Conservation (phyloP, 208 protist species). For the Crithidia bombi region DNA sequence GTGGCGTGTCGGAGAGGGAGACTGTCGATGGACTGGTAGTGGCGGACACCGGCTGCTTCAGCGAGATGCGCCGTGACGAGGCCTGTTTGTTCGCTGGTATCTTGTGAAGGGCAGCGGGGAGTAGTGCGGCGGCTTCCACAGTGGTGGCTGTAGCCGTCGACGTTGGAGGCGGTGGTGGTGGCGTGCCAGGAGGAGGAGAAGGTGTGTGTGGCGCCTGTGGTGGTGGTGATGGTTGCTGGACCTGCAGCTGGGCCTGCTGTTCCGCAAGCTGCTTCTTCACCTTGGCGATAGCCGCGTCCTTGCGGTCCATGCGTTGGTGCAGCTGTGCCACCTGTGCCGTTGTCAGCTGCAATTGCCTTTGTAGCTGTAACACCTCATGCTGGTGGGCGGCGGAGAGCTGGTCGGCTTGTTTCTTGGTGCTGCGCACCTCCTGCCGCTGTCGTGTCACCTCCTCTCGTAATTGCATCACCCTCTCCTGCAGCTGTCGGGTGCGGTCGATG, state of each 20-base stretch:
- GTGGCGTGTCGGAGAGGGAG: conserved; percentile 9
- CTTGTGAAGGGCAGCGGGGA: not conserved
- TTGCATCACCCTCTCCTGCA: conserved; percentile 43
- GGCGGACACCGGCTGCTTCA: conserved; percentile 9
- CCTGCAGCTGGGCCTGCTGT: conserved; percentile 36
- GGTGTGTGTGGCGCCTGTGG: not conserved
- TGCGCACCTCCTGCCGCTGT: conserved; percentile 41
- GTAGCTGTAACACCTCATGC: conserved; percentile 56
- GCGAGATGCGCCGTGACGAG: conserved; percentile 10
- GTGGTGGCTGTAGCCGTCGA: not conserved
- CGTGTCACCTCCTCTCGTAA: conserved; percentile 57
- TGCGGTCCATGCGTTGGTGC: conserved; percentile 17
- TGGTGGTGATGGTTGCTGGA: not conserved
- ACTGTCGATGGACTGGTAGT: not conserved
- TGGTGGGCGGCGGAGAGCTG: conserved; percentile 43
- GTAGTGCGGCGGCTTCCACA: not conserved
- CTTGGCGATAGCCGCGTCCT: conserved; percentile 25
- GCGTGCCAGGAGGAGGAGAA: not conserved
- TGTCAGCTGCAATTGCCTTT: conserved; percentile 47
- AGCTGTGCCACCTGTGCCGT: conserved; percentile 37
- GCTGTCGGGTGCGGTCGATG: conserved; percentile 41
- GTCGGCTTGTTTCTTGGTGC: conserved; percentile 40
- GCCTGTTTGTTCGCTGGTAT: not conserved
- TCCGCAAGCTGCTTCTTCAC: conserved; percentile 28
- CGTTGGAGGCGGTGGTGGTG: not conserved